Percentiles rank a stretch among this genome's conserved stretches.
Evolutionary conservation across 2,329 filamentous ascomycete genomes (phyloP).

Genomic region (Stromatinia cepivora): DNA sequence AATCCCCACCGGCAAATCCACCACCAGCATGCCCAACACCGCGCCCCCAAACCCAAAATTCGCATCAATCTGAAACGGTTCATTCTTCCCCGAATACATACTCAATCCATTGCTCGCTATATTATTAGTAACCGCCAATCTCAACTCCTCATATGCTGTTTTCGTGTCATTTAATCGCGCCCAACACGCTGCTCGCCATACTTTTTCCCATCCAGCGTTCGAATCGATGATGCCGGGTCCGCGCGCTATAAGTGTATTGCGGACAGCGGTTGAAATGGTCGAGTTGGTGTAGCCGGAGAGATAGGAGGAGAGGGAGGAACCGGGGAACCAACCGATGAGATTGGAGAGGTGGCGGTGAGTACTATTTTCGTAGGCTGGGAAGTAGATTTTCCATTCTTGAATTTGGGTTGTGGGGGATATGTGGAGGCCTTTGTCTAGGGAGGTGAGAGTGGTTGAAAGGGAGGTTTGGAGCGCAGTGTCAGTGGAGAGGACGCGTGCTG

Average conservation of each 20-base stretch:
- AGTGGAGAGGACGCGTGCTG: not conserved
- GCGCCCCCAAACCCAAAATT: slow-evolving; percentile 56
- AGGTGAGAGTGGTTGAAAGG: slow-evolving; percentile 46
- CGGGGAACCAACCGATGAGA: slow-evolving; percentile 57
- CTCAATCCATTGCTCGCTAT: slow-evolving; percentile 52
- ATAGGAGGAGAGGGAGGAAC: slow-evolving; percentile 50
- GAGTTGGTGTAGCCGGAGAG: slow-evolving; percentile 46
- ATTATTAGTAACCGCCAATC: slow-evolving; percentile 51
- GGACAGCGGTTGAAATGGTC: slow-evolving; percentile 48
- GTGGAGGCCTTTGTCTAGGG: slow-evolving; percentile 54
- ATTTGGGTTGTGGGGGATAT: slow-evolving; percentile 47
- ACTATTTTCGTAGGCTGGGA: slow-evolving; percentile 41
- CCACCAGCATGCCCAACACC: slow-evolving; percentile 52
- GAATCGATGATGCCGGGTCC: slow-evolving; percentile 51
- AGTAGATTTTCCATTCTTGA: slow-evolving; percentile 53
- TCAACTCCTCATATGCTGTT: slow-evolving; percentile 50
- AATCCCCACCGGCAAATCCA: slow-evolving; percentile 47
- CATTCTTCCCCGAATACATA: slow-evolving; percentile 50
- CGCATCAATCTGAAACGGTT: slow-evolving; percentile 60
- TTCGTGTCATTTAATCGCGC: slow-evolving; percentile 54
- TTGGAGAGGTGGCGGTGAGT: slow-evolving; percentile 57
- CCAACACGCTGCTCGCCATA: slow-evolving; percentile 59
- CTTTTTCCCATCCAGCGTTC: slow-evolving; percentile 59
- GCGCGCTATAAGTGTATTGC: slow-evolving; percentile 48
- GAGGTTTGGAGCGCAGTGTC: slow-evolving; percentile 40